A percentile compares a stretch with the other conserved stretches of the same genome.
These are phyloP conservation scores for Pseudogymnoascus pannorum DNA, from an alignment of 2,329 filamentous ascomycete species.

Conservation along the genomic window DNA sequence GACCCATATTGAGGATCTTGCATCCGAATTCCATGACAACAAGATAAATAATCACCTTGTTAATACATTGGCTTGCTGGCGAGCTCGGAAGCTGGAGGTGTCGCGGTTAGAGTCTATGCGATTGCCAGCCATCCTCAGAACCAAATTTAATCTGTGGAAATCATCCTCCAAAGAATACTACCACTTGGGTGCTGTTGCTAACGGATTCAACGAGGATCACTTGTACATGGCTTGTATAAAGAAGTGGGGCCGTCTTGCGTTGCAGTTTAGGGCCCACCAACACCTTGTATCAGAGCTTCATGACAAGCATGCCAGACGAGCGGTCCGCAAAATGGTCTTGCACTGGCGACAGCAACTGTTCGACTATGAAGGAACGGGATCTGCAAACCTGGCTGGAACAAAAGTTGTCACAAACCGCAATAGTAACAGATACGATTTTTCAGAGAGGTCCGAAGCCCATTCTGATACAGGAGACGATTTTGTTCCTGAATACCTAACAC, in stretches of 20 bases:
- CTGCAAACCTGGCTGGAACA: neutral
- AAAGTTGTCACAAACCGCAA: neutral
- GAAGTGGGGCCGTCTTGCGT: slow-evolving; percentile 26
- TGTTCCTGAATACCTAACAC: slow-evolving; percentile 20
- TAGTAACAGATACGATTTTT: neutral
- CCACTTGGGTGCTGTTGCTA: slow-evolving; percentile 21
- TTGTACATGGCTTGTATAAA: slow-evolving; percentile 21
- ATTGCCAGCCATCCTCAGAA: slow-evolving; percentile 20
- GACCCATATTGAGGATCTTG: slow-evolving; percentile 25
- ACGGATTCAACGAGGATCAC: slow-evolving; percentile 24
- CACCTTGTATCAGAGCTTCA: slow-evolving; percentile 25
- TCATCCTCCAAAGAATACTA: slow-evolving; percentile 18
- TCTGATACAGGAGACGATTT: slow-evolving; percentile 26
- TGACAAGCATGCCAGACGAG: slow-evolving; percentile 27
- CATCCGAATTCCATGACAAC: slow-evolving; percentile 20
- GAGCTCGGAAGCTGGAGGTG: slow-evolving; percentile 22
- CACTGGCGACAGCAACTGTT: slow-evolving; percentile 26
- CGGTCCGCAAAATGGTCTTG: slow-evolving; percentile 27
- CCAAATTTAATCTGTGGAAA: slow-evolving; percentile 23
- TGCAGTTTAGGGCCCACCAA: slow-evolving; percentile 23
- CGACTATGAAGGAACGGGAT: neutral
- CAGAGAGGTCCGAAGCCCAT: slow-evolving; percentile 21
- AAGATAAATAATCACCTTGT: slow-evolving; percentile 23
- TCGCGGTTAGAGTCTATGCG: slow-evolving; percentile 22
- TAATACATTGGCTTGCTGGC: slow-evolving; percentile 28